Base-by-base conservation (phyloP, 306 rosid species). In the Castanea mollissima region DNA sequence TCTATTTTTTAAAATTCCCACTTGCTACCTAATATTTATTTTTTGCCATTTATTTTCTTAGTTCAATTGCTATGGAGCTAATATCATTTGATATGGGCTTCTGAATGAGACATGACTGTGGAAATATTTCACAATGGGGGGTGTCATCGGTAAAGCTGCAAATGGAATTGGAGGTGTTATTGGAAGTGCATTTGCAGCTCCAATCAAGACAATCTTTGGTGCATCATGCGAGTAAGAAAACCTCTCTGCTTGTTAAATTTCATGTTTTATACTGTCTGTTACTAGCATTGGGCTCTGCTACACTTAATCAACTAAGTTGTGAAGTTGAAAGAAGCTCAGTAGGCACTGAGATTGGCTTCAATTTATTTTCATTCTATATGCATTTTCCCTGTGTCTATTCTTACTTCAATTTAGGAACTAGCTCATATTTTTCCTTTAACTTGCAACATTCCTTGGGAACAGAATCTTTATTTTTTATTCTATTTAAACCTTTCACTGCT, bases 221-320 rank as follows among this genome's bases (percentile, higher is more conserved):
- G 79, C 75, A 80, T 79, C 88, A 2, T 84, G 86, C 86, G 76
- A 80, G 89, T 86, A 83, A 82, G 79, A 74, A 55, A 46, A 71
- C 13, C 23, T 70, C 62, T 32, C 11, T 52, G 23, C 31, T 12
- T 4, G 13, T 18, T 35, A n/a, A 35, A 41, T 41, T 6, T 34
- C 58, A 4, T 38, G 4, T 6, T 69, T 23, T 34, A 5, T 77
- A 65, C 31, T 51, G n/a, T 18, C 10, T 41, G 46, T 74, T n/a
- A 9, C 65, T 32, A 9, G 31, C 11, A 6, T 59, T 23, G 67
- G 67, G 34, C 5, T 59, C 34, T 23, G 67, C 34, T 27, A 59
- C 67, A 23, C 34, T 21, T 0, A 21, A 59, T 21, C 31, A 59
- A 59, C 54, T 23, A 59, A 59, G 67, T 23, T 59, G 34, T 23